Evolutionary conservation across 192 early-diverging fungal species (phyloP).

Genomic region (Phlyctochytrium planicorne): DNA sequence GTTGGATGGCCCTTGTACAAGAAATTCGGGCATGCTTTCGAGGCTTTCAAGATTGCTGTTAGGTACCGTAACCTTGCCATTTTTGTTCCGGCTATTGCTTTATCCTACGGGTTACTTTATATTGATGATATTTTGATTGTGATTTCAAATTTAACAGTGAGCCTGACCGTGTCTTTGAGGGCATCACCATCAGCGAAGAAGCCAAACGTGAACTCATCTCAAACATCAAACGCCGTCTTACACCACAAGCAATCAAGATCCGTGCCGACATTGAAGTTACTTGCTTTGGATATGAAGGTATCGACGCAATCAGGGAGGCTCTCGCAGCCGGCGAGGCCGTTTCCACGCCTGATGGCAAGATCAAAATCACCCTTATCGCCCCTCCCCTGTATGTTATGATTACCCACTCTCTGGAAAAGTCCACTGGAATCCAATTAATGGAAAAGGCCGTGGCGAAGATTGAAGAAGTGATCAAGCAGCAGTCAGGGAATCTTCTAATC

Average conservation of each 20-base stretch:
- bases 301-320: conserved; percentile 92
- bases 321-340: conserved; percentile 81
- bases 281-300: conserved; percentile 92
- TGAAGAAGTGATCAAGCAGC: conserved; percentile 73
- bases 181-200: conserved; percentile 63
- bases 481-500: conserved; percentile 73
- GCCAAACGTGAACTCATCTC: conserved; percentile 72
- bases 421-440: conserved; percentile 79
- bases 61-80: conserved; percentile 48
- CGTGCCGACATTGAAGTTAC: conserved; percentile 92
- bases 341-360: conserved; percentile 72
- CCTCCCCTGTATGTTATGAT: conserved; percentile 94
- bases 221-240: conserved; percentile 87
- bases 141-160: conserved; percentile 53
- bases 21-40: conserved; percentile 95
- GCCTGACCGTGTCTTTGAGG: conserved; percentile 82
- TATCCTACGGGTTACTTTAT: too few species aligned
- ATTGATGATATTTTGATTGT: too few species aligned
- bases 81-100: too few species aligned
- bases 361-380: conserved; percentile 88
- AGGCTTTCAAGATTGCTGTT: conserved; percentile 94
- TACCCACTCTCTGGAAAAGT: conserved; percentile 81
- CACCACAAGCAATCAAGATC: conserved; percentile 94
- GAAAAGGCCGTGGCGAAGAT: conserved; percentile 79
- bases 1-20: conserved; percentile 94